Evolutionary conservation across 768 basidiomycete species (phyloP), one percentile per base, ranked within the genome.

Genomic region (Leccinum olivaceopallidum): DNA sequence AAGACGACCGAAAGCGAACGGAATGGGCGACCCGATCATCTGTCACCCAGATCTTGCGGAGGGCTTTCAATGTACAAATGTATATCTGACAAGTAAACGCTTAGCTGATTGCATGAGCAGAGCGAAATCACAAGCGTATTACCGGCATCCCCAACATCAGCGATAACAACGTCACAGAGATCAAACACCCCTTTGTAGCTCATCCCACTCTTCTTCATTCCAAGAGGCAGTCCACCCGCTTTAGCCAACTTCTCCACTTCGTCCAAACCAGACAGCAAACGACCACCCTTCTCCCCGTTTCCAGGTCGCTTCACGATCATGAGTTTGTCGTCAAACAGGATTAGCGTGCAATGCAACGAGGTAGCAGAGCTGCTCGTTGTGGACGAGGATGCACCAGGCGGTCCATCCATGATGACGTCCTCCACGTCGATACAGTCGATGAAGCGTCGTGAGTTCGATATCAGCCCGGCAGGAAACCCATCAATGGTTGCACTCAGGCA

Each of bases 341-440:
- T 91, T 30, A 99, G 77, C 3, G 91, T 92, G 73, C 91, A 95
- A 69, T 93, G 89, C 18, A 96, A 81, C 1, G 82, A 78, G 2
- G 77, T 81, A 1, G 75, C 67, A 2, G 79, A 75, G 7, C 75
- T 67, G 56, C 77, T 79, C 13, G 78, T 76, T 36, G 80, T 68
- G 9, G 71, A 74, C 18, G 81, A 80, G 54, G 84, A 81, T 28
- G 78, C 65, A 28, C 77, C 76, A 2, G 63, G 57, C 5, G 68
- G 66, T 3, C 78, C 73, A 57, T 89, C 88, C 26, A 80, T 73
- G 44, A 86, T 69, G 36, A 85, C 73, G 69, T 98, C 97, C 68
- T 95, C 93, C 6, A 95, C 92, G 70, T 98, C 97, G 65, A 98
- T 88, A 60, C 89, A 93, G 71, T 95, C 95, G 59, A 98, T 83